phyloP scores from a whole-genome alignment of 2,329 filamentous ascomycete genomes.

The Aureobasidium subglaciale region DNA sequence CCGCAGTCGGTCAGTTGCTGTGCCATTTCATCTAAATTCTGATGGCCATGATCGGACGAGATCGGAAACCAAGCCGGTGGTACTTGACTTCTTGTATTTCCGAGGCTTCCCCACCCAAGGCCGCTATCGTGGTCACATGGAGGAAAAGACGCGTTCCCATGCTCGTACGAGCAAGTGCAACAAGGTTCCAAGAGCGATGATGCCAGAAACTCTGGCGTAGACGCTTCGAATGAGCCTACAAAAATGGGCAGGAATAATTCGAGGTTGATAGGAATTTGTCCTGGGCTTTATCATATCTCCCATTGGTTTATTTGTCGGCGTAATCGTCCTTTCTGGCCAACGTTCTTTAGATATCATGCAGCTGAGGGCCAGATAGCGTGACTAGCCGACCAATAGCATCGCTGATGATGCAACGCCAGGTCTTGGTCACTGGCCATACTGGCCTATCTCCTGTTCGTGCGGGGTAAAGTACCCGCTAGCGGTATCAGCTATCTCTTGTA shows the following conservation, averaged over 20 bases:
- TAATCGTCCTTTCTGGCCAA: neutral
- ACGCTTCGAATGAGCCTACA: neutral
- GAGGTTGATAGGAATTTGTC: neutral
- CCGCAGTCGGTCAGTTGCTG: neutral
- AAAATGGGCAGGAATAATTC: neutral
- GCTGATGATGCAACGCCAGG: constrained; percentile 12
- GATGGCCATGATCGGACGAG: neutral
- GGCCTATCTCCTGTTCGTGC: constrained; percentile 11
- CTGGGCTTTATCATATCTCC: neutral
- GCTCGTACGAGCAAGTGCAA: neutral
- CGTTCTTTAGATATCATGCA: constrained; percentile 9
- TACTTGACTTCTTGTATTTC: neutral
- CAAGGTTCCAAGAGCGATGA: neutral
- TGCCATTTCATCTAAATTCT: neutral
- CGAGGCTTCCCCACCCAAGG: neutral
- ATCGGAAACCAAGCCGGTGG: neutral
- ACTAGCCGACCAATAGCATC: constrained; percentile 8
- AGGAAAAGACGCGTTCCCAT: neutral
- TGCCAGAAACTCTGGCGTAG: neutral
- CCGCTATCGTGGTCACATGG: constrained; percentile 7
- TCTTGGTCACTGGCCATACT: neutral
- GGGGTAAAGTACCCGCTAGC: neutral
- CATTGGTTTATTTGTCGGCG: constrained; percentile 1
- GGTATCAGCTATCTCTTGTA: constrained; percentile 4
- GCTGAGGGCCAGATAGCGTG: constrained; percentile 2